These are phyloP conservation scores for Chimonanthus praecox DNA, from an alignment of 164 flowering plant genomes.

Conservation along the genomic window DNA sequence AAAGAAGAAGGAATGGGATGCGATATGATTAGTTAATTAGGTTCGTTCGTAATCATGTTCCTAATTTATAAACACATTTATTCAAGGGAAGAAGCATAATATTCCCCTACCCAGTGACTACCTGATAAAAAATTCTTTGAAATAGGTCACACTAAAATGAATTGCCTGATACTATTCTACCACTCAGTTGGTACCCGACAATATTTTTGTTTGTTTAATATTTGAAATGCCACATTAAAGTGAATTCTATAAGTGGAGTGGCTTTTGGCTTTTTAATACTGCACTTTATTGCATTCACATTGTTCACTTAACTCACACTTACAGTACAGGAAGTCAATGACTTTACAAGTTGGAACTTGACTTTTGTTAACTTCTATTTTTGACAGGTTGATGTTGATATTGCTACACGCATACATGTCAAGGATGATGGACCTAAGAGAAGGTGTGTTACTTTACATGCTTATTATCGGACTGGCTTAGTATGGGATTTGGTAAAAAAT, in stretches of 20 bases:
- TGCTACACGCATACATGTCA: slow-evolving; percentile 71
- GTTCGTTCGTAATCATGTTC: too few species aligned
- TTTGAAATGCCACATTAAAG: neutral
- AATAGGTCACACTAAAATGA: too few species aligned
- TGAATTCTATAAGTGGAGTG: slow-evolving; percentile 1
- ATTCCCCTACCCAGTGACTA: too few species aligned
- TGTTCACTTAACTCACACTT: neutral
- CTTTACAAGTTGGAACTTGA: slow-evolving; percentile 3
- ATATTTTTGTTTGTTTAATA: neutral
- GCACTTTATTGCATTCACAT: neutral
- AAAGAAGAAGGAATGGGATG: too few species aligned
- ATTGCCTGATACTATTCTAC: too few species aligned
- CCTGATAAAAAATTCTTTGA: too few species aligned
- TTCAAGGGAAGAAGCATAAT: too few species aligned
- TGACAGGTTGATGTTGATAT: slow-evolving; percentile 84
- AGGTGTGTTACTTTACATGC: slow-evolving; percentile 44
- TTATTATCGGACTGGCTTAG: too few species aligned
- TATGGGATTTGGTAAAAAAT: too few species aligned
- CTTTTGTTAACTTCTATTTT: slow-evolving; percentile 2
- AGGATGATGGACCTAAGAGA: slow-evolving; percentile 87
- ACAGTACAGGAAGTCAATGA: neutral
- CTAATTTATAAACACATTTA: too few species aligned
- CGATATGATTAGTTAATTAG: too few species aligned
- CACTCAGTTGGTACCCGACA: neutral
- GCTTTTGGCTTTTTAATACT: neutral